Percentiles rank a stretch among this genome's conserved stretches.
Evolutionary conservation across 306 rosid genomes (phyloP).

Genomic region (Alnus rubra): DNA sequence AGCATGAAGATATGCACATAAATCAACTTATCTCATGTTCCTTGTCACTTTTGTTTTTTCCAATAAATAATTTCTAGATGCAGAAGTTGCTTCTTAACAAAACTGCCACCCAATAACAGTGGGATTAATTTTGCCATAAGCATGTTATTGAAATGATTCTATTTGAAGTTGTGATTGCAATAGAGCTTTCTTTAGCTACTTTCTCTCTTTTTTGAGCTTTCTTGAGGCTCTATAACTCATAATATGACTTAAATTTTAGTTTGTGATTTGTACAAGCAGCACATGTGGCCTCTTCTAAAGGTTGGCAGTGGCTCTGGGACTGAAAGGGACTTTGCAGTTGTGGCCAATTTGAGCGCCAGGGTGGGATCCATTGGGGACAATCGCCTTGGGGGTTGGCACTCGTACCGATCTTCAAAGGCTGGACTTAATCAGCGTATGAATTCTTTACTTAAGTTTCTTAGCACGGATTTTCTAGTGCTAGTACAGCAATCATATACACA

Average conservation of each 20-base stretch:
- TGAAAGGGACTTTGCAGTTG: constrained; percentile 64
- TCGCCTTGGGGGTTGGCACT: constrained; percentile 92
- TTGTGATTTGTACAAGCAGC: constrained; percentile 49
- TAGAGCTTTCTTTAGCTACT: background rate
- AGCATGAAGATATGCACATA: background rate
- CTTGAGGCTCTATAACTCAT: background rate
- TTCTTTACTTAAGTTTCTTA: constrained; percentile 19
- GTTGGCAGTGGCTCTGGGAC: constrained; percentile 67
- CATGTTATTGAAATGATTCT: background rate
- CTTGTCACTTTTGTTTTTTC: too few relatives aligned
- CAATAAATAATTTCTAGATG: background rate
- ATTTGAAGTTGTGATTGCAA: background rate
- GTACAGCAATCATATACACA: background rate
- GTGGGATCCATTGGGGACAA: constrained; percentile 95
- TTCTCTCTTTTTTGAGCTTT: background rate
- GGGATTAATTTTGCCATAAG: background rate
- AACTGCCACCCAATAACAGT: background rate
- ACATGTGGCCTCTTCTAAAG: constrained; percentile 94
- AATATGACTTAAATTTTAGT: background rate
- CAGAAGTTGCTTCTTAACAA: background rate
- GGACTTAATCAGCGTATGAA: constrained; percentile 85
- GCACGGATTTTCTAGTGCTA: background rate
- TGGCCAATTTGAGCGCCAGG: constrained; percentile 93
- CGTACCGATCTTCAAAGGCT: constrained; percentile 90
- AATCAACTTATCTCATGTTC: background rate